Evolutionary conservation across 140 eudicot genomes (phyloP).

Genomic region (Bidens hawaiensis): DNA sequence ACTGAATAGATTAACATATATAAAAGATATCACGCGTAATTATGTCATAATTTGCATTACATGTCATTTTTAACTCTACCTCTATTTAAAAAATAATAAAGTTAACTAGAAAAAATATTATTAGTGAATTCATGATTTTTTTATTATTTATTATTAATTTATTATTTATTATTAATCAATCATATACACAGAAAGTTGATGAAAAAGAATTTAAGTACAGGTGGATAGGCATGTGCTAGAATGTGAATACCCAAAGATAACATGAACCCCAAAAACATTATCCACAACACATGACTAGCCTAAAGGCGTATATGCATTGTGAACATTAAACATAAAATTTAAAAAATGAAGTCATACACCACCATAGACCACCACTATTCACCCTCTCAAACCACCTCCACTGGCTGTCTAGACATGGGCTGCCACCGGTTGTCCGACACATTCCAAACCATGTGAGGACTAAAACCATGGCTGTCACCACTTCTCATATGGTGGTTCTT

Average conservation of each 20-base stretch:
- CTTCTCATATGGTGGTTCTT: conserved; percentile 32
- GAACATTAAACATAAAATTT: conserved; percentile 4
- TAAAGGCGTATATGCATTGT: conserved; percentile 4
- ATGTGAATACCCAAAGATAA: conserved; percentile 9
- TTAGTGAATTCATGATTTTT: no score
- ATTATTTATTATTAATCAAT: no score
- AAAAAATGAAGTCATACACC: conserved; percentile 26
- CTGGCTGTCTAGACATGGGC: conserved; percentile 8
- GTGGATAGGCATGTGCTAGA: conserved; percentile 20
- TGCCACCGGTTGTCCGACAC: background rate
- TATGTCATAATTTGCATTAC: no score
- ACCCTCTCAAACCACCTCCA: conserved; percentile 5
- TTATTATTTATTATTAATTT: no score
- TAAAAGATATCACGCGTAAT: no score
- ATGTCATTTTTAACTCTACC: no score
- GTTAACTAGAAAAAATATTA: no score
- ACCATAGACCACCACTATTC: conserved; percentile 15
- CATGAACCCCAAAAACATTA: conserved; percentile 26
- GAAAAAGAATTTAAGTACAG: background rate
- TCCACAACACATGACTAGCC: conserved; percentile 11
- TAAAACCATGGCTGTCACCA: conserved; percentile 23
- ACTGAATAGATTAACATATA: no score
- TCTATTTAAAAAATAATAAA: no score
- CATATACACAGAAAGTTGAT: background rate
- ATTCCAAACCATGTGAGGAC: conserved; percentile 1